Conservation (phyloP, 208 protist genomes). For the Wallacemonas rigidus region DNA sequence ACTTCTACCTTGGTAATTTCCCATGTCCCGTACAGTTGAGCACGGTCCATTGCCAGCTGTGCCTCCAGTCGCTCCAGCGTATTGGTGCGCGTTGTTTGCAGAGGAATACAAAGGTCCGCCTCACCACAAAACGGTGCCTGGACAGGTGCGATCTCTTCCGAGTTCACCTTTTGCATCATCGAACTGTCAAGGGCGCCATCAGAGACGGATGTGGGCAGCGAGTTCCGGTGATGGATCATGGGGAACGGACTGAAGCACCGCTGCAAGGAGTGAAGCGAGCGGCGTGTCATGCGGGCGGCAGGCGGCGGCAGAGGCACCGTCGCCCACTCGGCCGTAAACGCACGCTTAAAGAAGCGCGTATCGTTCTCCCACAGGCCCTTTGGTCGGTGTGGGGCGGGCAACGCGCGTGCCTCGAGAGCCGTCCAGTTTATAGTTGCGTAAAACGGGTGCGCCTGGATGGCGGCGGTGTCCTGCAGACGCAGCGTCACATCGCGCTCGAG, state of each 20-base stretch:
- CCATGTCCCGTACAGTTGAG: conserved; percentile 62
- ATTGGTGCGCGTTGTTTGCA: conserved; percentile 26
- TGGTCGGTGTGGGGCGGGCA: conserved; percentile 55
- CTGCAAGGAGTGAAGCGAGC: conserved; percentile 58
- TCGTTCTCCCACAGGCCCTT: conserved; percentile 46
- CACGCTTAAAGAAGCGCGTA: conserved; percentile 74
- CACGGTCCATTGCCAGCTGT: conserved; percentile 11
- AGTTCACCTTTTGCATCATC: conserved; percentile 1
- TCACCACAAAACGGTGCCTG: conserved; percentile 14
- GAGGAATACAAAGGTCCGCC: conserved; percentile 11
- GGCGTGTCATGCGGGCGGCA: conserved; percentile 34
- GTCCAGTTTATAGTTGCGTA: conserved; percentile 77
- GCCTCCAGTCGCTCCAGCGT: conserved; percentile 15
- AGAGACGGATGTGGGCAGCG: not conserved
- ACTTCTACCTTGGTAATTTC: conserved; percentile 60
- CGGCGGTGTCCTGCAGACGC: conserved; percentile 39
- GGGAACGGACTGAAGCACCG: conserved; percentile 75
- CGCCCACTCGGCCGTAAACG: conserved; percentile 84
- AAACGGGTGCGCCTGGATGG: conserved; percentile 70
- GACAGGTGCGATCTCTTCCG: conserved; percentile 1
- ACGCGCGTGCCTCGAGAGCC: conserved; percentile 37
- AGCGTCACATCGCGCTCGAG: conserved; percentile 48
- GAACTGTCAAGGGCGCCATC: not conserved
- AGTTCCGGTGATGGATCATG: conserved; percentile 18
- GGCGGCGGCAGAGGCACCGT: conserved; percentile 41